Percentiles rank a stretch among this genome's conserved stretches.
Conservation (phyloP, 2,329 filamentous ascomycete species). For the Chalaropsis thielavioides region DNA sequence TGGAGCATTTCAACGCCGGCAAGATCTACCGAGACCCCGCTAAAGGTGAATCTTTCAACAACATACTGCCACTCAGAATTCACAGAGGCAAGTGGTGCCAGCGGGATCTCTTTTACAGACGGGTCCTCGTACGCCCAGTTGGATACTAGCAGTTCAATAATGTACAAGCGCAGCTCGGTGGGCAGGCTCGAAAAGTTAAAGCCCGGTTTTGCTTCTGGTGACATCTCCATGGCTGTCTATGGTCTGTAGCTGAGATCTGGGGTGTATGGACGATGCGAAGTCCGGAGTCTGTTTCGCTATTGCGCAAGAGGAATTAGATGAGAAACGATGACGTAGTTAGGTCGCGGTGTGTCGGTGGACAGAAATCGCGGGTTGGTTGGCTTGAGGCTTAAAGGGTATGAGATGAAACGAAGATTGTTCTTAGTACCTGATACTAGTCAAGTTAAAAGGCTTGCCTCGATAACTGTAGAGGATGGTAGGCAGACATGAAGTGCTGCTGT, state of each 20-base stretch:
- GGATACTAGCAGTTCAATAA: slow-evolving; percentile 1
- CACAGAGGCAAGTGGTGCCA: slow-evolving; percentile 12
- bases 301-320: not conserved
- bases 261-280: not conserved
- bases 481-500: not conserved
- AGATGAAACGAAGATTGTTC: not conserved
- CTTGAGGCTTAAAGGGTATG: not conserved
- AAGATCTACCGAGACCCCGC: slow-evolving; percentile 9
- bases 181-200: slow-evolving; percentile 1
- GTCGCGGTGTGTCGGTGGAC: not conserved
- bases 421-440: not conserved
- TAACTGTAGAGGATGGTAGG: too few species aligned
- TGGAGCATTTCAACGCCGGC: not conserved
- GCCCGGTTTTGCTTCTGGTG: not conserved
- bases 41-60: slow-evolving; percentile 17
- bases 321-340: slow-evolving; percentile 1
- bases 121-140: slow-evolving; percentile 5
- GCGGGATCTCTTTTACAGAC: not conserved
- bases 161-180: slow-evolving; percentile 4
- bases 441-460: not conserved
- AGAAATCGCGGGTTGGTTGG: not conserved
- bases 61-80: slow-evolving; percentile 17
- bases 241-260: not conserved
- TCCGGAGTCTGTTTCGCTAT: not conserved
- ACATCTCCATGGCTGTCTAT: not conserved